Percentiles rank a stretch among this genome's conserved stretches.
Conservation (phyloP, 202 grass and related monocot species). For the Bolboschoenoplectus hybrid region DNA sequence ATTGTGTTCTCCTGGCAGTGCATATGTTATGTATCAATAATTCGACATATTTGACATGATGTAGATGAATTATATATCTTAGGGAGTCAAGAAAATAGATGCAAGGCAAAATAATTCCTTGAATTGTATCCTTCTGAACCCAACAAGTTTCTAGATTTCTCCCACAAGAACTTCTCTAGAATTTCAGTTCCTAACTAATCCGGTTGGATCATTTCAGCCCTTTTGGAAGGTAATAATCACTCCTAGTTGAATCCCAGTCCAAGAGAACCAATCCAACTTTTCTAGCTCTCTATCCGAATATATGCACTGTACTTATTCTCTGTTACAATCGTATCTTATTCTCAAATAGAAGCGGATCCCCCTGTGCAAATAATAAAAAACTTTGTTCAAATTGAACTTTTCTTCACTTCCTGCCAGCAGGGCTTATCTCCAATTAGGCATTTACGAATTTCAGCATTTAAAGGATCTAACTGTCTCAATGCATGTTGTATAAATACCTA, state of each 20-base stretch:
- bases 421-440: slow-evolving; percentile 12
- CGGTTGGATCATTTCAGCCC: not conserved
- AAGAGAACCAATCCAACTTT: slow-evolving; percentile 13
- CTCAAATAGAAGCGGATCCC: not conserved
- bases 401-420: slow-evolving; percentile 7
- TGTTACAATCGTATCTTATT: slow-evolving; percentile 9
- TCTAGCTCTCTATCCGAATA: slow-evolving; percentile 9
- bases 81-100: not conserved
- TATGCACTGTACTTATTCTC: slow-evolving; percentile 4
- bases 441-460: not conserved
- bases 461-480: not conserved
- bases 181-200: slow-evolving; percentile 14
- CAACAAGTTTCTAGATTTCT: slow-evolving; percentile 25
- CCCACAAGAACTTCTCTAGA: not conserved
- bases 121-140: no score
- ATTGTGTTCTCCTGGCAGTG: not conserved
- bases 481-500: slow-evolving; percentile 1
- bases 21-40: not conserved
- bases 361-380: not conserved
- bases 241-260: slow-evolving; percentile 13
- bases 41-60: not conserved
- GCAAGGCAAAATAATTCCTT: no score
- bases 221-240: not conserved
- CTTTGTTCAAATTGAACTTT: not conserved
- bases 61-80: not conserved